Base-by-base conservation (phyloP, 768 basidiomycete species). In the Daedalea quercina region DNA sequence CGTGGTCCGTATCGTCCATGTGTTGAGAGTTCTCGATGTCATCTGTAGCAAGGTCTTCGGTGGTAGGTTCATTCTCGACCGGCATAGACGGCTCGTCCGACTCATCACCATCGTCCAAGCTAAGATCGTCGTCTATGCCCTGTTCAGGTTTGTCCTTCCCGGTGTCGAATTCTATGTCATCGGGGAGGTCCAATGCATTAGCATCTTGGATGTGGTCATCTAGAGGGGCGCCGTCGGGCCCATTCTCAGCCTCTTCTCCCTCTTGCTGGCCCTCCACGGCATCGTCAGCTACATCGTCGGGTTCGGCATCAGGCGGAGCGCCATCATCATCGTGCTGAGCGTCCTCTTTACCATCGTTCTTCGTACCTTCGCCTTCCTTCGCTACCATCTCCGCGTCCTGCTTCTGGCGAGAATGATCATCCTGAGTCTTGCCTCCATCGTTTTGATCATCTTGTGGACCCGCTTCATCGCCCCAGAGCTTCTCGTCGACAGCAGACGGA, bases 401-500 rank as follows among this genome's bases (percentile, higher is more conserved):
- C 60, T 78, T 71, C 60, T 75, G 67, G 49, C 73, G 71, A 34
- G 83, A 81, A 59, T 75, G 78, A 56, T 89, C 83, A 56, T 87
- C 70, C 51, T 82, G 71, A 22, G 77, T 71, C 64, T 83, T 80
- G 44, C 81, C 78, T 43, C 83, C 76, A 24, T 68, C 68, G n/a
- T 74, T 67, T 20, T 76, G 70, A 13, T 75, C 63, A 47, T 81
- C 76, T 24, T 79, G 74, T 3, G 80, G 76, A 12, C 79, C 80
- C 47, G 74, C 68, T 59, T 95, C 87, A 57, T 94, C 90, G 19
- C 89, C 93, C 95, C 96, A 98, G 59, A 99, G 73, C 72, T 98
- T 97, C 71, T 99, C 95, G 63, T 98, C 95, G 15, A 96, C 80
- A 0, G 85, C 84, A 23, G 81, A 76, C 9, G 90, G 87, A 69